Base-by-base conservation (phyloP, 805 yeast genomes). In the Cyberlindnera xishuangbannaensis region DNA sequence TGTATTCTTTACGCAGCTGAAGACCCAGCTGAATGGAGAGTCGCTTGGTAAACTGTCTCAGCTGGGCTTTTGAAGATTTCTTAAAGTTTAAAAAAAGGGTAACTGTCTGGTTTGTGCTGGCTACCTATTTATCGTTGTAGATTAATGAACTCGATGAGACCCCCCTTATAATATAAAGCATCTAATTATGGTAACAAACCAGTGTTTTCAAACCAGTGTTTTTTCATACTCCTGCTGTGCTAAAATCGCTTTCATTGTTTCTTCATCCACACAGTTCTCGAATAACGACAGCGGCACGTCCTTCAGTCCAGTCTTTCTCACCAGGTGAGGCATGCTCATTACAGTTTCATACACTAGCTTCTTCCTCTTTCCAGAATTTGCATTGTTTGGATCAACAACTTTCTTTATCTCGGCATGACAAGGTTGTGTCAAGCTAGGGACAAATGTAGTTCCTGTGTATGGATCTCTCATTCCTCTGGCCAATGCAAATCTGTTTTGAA, bases 381-480 rank as follows among this genome's bases (percentile, higher is more conserved):
- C 53, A 1, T 51, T 55, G 2, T 58, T 35, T 30, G 58, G 63
- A 18, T 35, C 42, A 7, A 60, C 28, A 19, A 35, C 29, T 18
- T 36, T 50, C 30, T 35, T 50, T 35, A 31, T 44, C 44, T 28
- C 44, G 21, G 39, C 58, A 45, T 28, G 50, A 49, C 6, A 63
- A 2, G 97, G 85, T 59, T 92, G 98, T 7, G 95, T 80, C 5
- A 66, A 62, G 15, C 49, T 53, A 4, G 97, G 96, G 21, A 74
- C 75, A 54, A 86, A 85, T 23, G 69, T 65, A 20, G 82, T 67
- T n/a, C 94, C 94, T 0, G 95, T 83, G 56, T 87, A 90, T 2
- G 82, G 73, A 53, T 90, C 97, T 51, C 78, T 76, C 15, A 73
- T 55, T 1, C 88, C 88, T 31, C 76, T 68, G 15, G 69, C 55